Percentiles rank a stretch among this genome's conserved stretches.
Conservation (phyloP, 176 grass and related monocot genomes). For the Avena eriantha region DNA sequence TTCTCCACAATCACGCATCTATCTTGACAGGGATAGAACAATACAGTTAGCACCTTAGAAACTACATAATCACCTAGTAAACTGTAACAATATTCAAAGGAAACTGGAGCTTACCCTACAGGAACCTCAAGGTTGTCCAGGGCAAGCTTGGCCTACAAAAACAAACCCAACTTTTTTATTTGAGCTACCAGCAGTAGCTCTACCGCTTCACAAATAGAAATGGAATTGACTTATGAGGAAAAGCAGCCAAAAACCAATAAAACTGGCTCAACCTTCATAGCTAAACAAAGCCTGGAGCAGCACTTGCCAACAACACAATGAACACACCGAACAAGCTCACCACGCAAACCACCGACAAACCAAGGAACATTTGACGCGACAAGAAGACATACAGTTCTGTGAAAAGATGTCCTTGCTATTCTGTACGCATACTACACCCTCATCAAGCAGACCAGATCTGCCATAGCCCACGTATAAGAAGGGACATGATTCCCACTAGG, state of each 20-base stretch:
- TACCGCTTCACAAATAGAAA: neutral
- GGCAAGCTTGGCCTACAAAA: slow-evolving; percentile 75
- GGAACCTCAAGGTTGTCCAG: slow-evolving; percentile 90
- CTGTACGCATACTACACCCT: neutral
- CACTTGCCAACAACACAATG: neutral
- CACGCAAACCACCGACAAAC: neutral
- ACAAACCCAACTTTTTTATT: neutral
- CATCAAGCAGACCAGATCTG: neutral
- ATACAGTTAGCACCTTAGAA: neutral
- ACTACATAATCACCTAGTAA: slow-evolving; percentile 10
- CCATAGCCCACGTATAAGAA: neutral
- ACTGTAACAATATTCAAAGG: neutral
- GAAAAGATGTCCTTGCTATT: neutral
- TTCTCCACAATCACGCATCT: slow-evolving; percentile 91
- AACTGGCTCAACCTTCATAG: neutral
- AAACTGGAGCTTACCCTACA: slow-evolving; percentile 65
- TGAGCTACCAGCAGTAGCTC: neutral
- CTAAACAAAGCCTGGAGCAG: neutral
- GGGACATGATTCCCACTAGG: neutral
- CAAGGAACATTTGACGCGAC: neutral
- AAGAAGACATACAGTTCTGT: neutral
- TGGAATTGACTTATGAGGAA: neutral
- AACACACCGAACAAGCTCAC: neutral
- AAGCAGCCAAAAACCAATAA: neutral
- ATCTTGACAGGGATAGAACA: slow-evolving; percentile 15